Conservation (phyloP, 352 stramenopile genomes). For the Pythium phragmiticola region DNA sequence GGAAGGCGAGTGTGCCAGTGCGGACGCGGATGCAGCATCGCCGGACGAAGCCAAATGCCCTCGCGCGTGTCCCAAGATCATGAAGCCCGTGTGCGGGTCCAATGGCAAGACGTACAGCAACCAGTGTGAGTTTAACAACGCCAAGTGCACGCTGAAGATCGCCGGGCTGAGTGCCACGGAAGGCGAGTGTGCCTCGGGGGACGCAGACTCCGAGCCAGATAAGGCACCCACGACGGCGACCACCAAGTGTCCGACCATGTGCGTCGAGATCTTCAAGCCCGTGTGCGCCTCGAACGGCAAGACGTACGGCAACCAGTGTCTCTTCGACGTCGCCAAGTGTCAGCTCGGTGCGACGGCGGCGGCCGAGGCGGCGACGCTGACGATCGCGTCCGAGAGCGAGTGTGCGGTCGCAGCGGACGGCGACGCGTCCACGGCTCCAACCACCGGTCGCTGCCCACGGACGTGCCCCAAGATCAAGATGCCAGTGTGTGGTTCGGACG, state of each 20-base stretch:
- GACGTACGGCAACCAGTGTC: constrained; percentile 46
- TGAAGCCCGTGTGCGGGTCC: constrained; percentile 27
- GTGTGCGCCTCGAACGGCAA: constrained; percentile 45
- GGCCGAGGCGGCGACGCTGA: background rate
- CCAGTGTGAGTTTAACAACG: constrained; percentile 33
- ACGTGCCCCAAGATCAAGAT: constrained; percentile 21
- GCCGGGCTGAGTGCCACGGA: background rate
- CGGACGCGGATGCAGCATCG: constrained; percentile 1
- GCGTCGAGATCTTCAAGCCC: constrained; percentile 12
- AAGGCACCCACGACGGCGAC: background rate
- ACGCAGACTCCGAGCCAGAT: background rate
- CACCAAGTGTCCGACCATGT: constrained; percentile 18
- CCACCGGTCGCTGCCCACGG: constrained; percentile 2
- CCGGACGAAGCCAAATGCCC: background rate
- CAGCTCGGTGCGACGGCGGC: constrained; percentile 21
- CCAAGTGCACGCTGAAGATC: constrained; percentile 20
- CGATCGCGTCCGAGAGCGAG: constrained; percentile 28
- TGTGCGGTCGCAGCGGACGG: background rate
- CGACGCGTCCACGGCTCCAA: background rate
- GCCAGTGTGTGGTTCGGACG: constrained; percentile 43
- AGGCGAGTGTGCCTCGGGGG: constrained; percentile 6
- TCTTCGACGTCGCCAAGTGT: constrained; percentile 31
- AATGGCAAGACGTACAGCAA: constrained; percentile 28
- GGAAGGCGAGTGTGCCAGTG: constrained; percentile 14
- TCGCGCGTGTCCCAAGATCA: constrained; percentile 11